Conservation (phyloP, 441 rosid genomes). For the Croton setiger region DNA sequence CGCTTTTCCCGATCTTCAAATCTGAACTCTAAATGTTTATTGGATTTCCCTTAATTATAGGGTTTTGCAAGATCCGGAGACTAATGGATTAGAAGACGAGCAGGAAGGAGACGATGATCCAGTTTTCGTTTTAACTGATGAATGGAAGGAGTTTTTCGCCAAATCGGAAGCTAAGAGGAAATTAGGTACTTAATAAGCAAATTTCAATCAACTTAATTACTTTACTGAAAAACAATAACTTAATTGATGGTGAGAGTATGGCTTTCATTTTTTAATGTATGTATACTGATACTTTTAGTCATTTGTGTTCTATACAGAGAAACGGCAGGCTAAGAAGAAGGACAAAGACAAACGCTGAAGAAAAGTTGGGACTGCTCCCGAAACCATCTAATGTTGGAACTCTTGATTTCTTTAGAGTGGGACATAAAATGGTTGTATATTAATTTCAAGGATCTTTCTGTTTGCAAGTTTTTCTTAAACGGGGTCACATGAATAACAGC, state of each 20-base stretch:
- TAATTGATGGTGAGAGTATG: too few species aligned
- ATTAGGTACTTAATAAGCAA: conserved; percentile 25
- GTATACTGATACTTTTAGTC: background rate
- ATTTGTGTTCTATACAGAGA: conserved; percentile 28
- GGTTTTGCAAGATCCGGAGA: conserved; percentile 30
- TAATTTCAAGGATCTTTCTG: too few species aligned
- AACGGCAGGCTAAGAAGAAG: conserved; percentile 38
- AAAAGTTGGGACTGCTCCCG: background rate
- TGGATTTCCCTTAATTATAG: conserved; percentile 21
- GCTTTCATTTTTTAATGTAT: background rate
- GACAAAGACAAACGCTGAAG: conserved; percentile 19
- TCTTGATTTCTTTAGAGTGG: background rate
- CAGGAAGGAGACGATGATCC: conserved; percentile 43
- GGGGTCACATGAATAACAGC: background rate
- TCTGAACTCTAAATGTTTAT: background rate
- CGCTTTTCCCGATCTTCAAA: background rate
- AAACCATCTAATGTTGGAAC: background rate
- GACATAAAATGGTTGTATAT: too few species aligned
- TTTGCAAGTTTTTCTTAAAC: too few species aligned
- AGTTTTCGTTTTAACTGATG: conserved; percentile 55
- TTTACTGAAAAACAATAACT: too few species aligned
- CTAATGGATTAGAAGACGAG: conserved; percentile 22
- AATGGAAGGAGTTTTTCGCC: conserved; percentile 62
- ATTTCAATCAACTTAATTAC: too few species aligned
- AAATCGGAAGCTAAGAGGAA: conserved; percentile 61